Evolutionary conservation across 2,329 filamentous ascomycete species (phyloP), one percentile per base, ranked within the genome.

Genomic region (Mollisia scopiformis): DNA sequence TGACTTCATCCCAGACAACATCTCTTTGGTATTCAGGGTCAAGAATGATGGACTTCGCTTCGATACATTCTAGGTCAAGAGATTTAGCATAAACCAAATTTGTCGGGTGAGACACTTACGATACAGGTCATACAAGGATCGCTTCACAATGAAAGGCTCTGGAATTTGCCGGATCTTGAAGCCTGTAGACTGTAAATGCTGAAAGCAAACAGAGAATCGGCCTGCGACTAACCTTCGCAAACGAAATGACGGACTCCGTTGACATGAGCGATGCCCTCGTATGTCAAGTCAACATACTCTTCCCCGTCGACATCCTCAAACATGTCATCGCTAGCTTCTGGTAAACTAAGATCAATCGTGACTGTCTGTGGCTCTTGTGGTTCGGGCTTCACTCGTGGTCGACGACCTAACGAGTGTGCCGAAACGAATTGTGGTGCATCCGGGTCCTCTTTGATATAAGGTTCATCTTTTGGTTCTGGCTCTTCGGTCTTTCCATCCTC

Each of bases 1-100:
- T 67, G 25, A 66, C 68, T 55, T 75, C 73, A 64, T 76, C 67
- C 79, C 79, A 82, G 1, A 81, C 78, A 21, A 80, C 74, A 35
- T 78, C 78, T 59, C 79, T 70, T 64, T 81, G 79, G 54, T 81
- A 81, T 16, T 78, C 76, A 3, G 79, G 78, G 57, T 80, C 71
- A 6, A 81, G 68, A 47, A 80, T 72, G 41, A 81, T 71, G 51
- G 66, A 72, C 7, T 68, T 67, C n/a, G 62, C 70, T 19, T 69
- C 62, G 58, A 72, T 74, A 61, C 72, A 66, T 31, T 64, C 66
- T 69, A 58, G 59, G 21, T 6, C 19, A 21, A 10, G 11, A 8
- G 58, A 64, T 35, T 64, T 25, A 68, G 59, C 25, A 35, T 19
- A 50, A 28, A 53, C 2, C 23, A 13, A 43, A 21, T 23, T 21